Evolutionary conservation across 306 rosid species (phyloP).

Genomic region (Cicer judaicum): DNA sequence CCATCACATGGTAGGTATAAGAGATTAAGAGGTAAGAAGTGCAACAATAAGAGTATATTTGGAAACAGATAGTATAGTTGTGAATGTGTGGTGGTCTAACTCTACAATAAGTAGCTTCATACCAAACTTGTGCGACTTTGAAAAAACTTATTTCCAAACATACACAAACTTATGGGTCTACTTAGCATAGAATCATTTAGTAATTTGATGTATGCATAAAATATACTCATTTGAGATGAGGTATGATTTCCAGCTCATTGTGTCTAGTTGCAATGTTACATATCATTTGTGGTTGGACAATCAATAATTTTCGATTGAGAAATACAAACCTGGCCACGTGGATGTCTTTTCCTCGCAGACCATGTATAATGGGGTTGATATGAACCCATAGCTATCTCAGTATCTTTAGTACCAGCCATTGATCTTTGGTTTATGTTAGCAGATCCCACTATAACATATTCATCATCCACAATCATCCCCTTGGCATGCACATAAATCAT

Average conservation of each 20-base stretch:
- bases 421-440: conserved; percentile 99
- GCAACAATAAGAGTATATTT: conserved; percentile 15
- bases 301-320: conserved; percentile 5
- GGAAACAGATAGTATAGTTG: no score
- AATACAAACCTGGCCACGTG: conserved; percentile 82
- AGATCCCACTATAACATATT: conserved; percentile 86
- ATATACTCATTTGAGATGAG: conserved; percentile 3
- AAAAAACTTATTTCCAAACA: no score
- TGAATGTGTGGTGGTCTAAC: no score
- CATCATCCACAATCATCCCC: conserved; percentile 93
- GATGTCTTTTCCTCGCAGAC: conserved; percentile 64
- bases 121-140: no score
- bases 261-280: conserved; percentile 10
- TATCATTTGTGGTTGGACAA: conserved; percentile 21
- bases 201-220: conserved; percentile 21
- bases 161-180: background rate
- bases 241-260: conserved; percentile 32
- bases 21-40: conserved; percentile 19
- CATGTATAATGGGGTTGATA: conserved; percentile 91
- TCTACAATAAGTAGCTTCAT: no score
- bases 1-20: conserved; percentile 14
- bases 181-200: conserved; percentile 19
- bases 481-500: conserved; percentile 98
- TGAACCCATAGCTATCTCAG: conserved; percentile 98
- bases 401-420: conserved; percentile 93